Conservation (phyloP, 257 asterid species). For the Solanum tacnaense region DNA sequence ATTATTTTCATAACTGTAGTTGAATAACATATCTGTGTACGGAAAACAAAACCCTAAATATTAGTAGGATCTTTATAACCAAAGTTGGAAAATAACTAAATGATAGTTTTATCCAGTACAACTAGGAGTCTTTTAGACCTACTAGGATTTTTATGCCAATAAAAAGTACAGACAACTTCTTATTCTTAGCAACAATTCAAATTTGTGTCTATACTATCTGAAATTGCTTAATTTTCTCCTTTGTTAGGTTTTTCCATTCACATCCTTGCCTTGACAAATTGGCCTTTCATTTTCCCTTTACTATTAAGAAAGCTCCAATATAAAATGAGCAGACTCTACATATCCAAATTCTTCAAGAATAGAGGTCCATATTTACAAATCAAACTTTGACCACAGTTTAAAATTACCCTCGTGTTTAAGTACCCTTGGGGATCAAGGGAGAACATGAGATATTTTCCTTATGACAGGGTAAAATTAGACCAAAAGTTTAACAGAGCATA, state of each 20-base stretch:
- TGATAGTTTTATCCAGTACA: too few species aligned
- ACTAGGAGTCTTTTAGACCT: too few species aligned
- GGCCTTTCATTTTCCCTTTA: neutral
- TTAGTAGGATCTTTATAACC: too few species aligned
- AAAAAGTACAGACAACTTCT: too few species aligned
- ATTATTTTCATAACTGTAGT: neutral
- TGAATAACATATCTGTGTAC: too few species aligned
- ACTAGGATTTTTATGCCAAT: too few species aligned
- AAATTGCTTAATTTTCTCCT: too few species aligned
- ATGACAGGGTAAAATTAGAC: neutral
- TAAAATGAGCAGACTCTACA: neutral
- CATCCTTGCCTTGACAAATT: neutral
- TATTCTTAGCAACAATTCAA: too few species aligned
- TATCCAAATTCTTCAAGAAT: neutral
- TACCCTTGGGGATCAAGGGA: neutral
- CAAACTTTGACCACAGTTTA: neutral
- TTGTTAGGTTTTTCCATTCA: neutral
- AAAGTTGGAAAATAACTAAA: too few species aligned
- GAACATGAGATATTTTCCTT: neutral
- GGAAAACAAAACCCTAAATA: too few species aligned
- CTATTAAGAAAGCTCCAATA: neutral
- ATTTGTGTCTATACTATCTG: too few species aligned
- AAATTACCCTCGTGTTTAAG: neutral
- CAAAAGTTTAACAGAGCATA: neutral
- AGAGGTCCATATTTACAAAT: neutral